Conservation (phyloP, 495 filamentous ascomycete species). For the Aspergillus leporis region DNA sequence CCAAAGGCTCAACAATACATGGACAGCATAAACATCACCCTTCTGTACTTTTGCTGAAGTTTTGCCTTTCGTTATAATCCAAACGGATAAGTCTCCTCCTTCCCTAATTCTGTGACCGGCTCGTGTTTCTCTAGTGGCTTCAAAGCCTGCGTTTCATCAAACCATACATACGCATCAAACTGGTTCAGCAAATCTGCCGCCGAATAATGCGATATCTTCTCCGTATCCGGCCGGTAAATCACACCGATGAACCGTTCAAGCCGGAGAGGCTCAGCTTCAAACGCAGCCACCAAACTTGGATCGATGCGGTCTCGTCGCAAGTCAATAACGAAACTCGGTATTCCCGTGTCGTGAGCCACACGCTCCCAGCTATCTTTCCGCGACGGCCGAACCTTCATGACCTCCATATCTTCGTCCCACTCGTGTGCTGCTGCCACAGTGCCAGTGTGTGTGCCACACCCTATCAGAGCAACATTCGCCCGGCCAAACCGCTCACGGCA, state of each 20-base stretch:
- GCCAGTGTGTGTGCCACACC: slow-evolving; percentile 54
- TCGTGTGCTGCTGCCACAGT: slow-evolving; percentile 57
- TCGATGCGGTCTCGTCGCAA: slow-evolving; percentile 42
- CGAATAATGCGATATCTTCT: slow-evolving; percentile 57
- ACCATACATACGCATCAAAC: slow-evolving; percentile 59
- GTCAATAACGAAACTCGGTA: slow-evolving; percentile 51
- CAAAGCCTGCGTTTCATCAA: slow-evolving; percentile 55
- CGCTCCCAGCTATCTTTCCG: slow-evolving; percentile 47
- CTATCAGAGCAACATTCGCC: slow-evolving; percentile 50
- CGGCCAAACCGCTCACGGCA: slow-evolving; percentile 51
- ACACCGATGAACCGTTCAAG: slow-evolving; percentile 60
- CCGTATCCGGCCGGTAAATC: slow-evolving; percentile 58
- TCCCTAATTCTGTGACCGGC: slow-evolving; percentile 45
- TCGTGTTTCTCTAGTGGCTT: slow-evolving; percentile 52
- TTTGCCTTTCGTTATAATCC: slow-evolving; percentile 35
- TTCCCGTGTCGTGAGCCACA: slow-evolving; percentile 43
- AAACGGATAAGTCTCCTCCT: slow-evolving; percentile 60
- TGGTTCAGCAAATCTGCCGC: slow-evolving; percentile 53
- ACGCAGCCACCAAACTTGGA: slow-evolving; percentile 35
- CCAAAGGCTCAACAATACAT: not conserved
- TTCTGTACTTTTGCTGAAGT: not conserved
- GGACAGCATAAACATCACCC: not conserved
- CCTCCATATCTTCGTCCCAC: slow-evolving; percentile 58
- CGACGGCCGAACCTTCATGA: slow-evolving; percentile 50
- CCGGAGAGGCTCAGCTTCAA: slow-evolving; percentile 38